Evolutionary conservation across 208 protist species (phyloP).

Genomic region (Leishmania tropica): DNA sequence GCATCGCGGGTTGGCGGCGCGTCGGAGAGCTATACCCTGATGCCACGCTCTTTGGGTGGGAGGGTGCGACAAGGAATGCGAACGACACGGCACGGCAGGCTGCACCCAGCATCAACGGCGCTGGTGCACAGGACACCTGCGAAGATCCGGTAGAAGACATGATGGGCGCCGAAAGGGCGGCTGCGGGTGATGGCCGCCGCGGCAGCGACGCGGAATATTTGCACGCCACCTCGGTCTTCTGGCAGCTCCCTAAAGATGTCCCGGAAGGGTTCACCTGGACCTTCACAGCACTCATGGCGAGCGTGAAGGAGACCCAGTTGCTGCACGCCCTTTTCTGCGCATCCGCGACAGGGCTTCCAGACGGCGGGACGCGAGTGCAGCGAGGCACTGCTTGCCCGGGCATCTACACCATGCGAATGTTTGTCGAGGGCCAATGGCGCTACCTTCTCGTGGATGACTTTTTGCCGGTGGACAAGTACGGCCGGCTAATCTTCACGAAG

Average conservation of each 20-base stretch:
- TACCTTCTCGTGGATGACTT: slow-evolving; percentile 89
- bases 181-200: background rate
- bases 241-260: slow-evolving; percentile 34
- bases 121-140: background rate
- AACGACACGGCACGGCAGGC: background rate
- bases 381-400: slow-evolving; percentile 21
- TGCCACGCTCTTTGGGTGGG: slow-evolving; percentile 48
- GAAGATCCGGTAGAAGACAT: background rate
- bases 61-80: background rate
- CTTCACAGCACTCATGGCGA: slow-evolving; percentile 55
- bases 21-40: slow-evolving; percentile 61
- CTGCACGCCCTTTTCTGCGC: slow-evolving; percentile 22
- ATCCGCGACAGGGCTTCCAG: background rate
- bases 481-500: slow-evolving; percentile 69
- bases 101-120: background rate
- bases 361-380: slow-evolving; percentile 14
- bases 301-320: slow-evolving; percentile 24
- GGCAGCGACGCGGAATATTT: background rate
- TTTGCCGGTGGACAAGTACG: slow-evolving; percentile 71
- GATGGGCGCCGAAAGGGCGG: background rate
- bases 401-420: slow-evolving; percentile 68
- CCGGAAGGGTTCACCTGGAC: slow-evolving; percentile 58
- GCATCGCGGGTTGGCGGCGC: slow-evolving; percentile 62
- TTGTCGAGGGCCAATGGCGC: slow-evolving; percentile 86
- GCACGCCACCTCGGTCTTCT: background rate